Base-by-base conservation (phyloP, 129 eudicot species). In the Tanacetum coccineum region DNA sequence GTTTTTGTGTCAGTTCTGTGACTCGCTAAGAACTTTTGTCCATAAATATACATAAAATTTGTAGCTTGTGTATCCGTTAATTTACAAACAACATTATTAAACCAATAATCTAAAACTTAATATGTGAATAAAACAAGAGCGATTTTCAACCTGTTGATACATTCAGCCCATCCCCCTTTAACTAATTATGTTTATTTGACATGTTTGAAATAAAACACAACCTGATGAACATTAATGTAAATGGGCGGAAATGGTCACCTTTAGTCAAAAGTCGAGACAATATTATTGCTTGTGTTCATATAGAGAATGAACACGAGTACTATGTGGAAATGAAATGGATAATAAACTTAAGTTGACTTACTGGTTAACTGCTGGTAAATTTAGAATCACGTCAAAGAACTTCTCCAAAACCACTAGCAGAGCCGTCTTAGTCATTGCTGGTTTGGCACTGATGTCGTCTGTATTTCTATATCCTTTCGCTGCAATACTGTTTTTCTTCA, bases 401-500 rank as follows among this genome's bases (percentile, higher is more conserved):
- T 87, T 94, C 82, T 83, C 95, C 51, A 94, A 66, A 66, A 87
- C 62, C 42, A 80, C 62, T 56, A 89, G 85, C 73, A 94, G 70
- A 72, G 95, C 95, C n/a, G 94, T 68, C 76, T 94, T 97, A 47
- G 90, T 77, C 21, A 83, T 51, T 64, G 88, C 76, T 52, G 95
- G 99, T 65, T 84, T 89, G 21, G 71, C 64, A 78, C 60, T 64
- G 19, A 74, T 78, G 69, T 73, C 81, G 26, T 25, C 60, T 44
- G 52, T 26, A 46, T 39, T 58, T 36, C 32, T 50, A 39, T 62
- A 59, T 61, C 93, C 87, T 78, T 87, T 82, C 26, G 97, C 80
- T 57, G 99, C 95, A 53, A 85, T 79, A 65, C 94, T 94, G 20
- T 78, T 81, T 74, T 89, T 94, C 81, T 94, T 94, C 76, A 89